These are phyloP conservation scores for Immersiporthe knoxdaviesiana DNA, from an alignment of 2,329 filamentous ascomycete genomes.

Conservation along the genomic window DNA sequence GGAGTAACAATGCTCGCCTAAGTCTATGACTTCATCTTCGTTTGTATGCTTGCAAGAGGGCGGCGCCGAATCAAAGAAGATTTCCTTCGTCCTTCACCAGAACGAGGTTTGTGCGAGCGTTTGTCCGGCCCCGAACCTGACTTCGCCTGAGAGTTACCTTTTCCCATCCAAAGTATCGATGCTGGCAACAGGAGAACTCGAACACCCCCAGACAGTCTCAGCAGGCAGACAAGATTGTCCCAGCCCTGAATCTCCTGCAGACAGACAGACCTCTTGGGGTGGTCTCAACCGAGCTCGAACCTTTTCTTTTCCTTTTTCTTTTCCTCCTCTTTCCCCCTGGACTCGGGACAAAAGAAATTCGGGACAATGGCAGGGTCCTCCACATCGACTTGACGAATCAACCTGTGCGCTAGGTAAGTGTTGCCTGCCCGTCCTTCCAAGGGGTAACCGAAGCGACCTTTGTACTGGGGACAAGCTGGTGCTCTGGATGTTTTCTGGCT, in stretches of 20 bases:
- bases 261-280: not conserved
- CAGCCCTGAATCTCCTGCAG: not conserved
- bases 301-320: too few relatives aligned
- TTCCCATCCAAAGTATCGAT: not conserved
- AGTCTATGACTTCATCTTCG: not conserved
- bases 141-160: too few relatives aligned
- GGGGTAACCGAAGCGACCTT: not conserved
- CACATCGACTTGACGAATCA: conserved; percentile 22
- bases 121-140: conserved; percentile 21
- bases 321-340: too few relatives aligned
- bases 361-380: conserved; percentile 20
- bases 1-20: not conserved
- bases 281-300: conserved; percentile 18
- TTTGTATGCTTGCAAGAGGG: too few relatives aligned
- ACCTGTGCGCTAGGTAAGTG: not conserved
- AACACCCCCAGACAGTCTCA: not conserved
- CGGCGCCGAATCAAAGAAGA: too few relatives aligned
- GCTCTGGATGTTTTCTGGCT: too few relatives aligned
- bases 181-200: not conserved
- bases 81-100: not conserved
- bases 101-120: conserved; percentile 11
- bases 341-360: too few relatives aligned
- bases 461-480: not conserved
- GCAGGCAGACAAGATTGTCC: not conserved
- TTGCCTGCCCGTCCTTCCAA: conserved; percentile 15